Evolutionary conservation across 441 rosid genomes (phyloP).

Genomic region (Erysimum pusillum): DNA sequence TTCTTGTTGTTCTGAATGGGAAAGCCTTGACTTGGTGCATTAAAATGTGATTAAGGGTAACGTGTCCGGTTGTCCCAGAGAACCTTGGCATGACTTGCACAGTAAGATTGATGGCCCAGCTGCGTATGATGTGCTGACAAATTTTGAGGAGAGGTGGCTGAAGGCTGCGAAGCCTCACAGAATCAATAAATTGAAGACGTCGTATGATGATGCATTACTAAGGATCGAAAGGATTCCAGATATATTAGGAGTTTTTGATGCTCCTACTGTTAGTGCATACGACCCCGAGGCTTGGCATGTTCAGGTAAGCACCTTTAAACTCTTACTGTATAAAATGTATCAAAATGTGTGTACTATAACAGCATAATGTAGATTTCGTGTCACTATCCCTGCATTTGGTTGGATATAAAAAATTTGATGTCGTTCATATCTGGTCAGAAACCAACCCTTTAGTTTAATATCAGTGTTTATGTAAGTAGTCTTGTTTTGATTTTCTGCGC

Average conservation of each 20-base stretch:
- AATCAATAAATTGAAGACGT: constrained; percentile 48
- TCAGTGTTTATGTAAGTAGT: background rate
- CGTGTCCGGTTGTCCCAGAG: constrained; percentile 67
- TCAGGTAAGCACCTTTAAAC: constrained; percentile 67
- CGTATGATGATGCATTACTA: constrained; percentile 89
- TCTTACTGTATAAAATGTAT: background rate
- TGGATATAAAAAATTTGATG: background rate
- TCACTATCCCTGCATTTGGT: background rate
- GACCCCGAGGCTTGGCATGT: constrained; percentile 92
- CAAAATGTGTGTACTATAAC: background rate
- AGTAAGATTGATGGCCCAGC: constrained; percentile 95
- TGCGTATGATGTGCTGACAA: constrained; percentile 89
- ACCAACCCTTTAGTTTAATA: background rate
- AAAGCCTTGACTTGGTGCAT: background rate
- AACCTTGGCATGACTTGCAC: constrained; percentile 99
- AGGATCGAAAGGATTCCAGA: constrained; percentile 87
- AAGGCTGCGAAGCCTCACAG: constrained; percentile 78
- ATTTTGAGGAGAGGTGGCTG: constrained; percentile 94
- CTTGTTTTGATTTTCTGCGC: background rate
- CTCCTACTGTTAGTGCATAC: constrained; percentile 50
- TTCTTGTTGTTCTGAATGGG: constrained; percentile 14
- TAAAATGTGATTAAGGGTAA: constrained; percentile 35
- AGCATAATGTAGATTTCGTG: constrained; percentile 4
- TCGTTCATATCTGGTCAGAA: background rate
- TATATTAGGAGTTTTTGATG: constrained; percentile 73